These are phyloP conservation scores for Sporothrix pallida DNA, from an alignment of 2,329 filamentous ascomycete species.

Conservation along the genomic window DNA sequence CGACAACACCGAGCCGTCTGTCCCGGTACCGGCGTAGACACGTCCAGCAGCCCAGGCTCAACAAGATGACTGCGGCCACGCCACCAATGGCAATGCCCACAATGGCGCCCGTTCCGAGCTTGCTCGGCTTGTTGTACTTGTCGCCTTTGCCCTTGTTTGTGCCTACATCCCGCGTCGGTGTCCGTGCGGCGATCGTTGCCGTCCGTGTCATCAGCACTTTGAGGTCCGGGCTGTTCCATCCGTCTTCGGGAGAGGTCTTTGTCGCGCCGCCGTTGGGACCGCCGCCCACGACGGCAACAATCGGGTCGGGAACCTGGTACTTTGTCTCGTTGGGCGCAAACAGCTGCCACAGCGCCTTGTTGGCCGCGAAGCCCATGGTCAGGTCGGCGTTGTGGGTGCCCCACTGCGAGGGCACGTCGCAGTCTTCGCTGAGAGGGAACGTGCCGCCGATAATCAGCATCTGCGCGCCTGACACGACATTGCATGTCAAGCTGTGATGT, in stretches of 20 bases:
- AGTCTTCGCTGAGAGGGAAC: conserved; percentile 56
- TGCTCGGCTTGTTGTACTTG: conserved; percentile 30
- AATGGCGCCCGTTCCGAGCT: conserved; percentile 50
- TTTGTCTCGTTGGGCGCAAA: conserved; percentile 56
- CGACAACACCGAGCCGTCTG: conserved; percentile 2
- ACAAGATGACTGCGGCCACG: conserved; percentile 42
- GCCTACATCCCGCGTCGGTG: conserved; percentile 55
- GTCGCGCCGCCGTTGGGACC: conserved; percentile 60
- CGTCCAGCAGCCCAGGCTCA: conserved; percentile 37
- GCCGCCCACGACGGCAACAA: conserved; percentile 59
- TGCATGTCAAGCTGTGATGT: conserved; percentile 64
- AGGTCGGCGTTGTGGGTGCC: conserved; percentile 63
- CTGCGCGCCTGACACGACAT: conserved; percentile 61
- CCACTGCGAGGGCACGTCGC: conserved; percentile 59
- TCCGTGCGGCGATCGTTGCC: conserved; percentile 53
- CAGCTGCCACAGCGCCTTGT: conserved; percentile 58
- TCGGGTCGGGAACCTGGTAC: conserved; percentile 60
- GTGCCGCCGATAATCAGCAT: conserved; percentile 69
- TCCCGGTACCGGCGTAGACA: conserved; percentile 29
- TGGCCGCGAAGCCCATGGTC: conserved; percentile 54
- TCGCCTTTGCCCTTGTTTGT: conserved; percentile 32
- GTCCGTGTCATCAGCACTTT: conserved; percentile 59
- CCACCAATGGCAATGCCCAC: conserved; percentile 53
- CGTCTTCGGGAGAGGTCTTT: conserved; percentile 53
- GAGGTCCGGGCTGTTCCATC: conserved; percentile 59